Evolutionary conservation across 345 rosid genomes (phyloP), one percentile per base, ranked within the genome.

Genomic region (Luvunga scandens): DNA sequence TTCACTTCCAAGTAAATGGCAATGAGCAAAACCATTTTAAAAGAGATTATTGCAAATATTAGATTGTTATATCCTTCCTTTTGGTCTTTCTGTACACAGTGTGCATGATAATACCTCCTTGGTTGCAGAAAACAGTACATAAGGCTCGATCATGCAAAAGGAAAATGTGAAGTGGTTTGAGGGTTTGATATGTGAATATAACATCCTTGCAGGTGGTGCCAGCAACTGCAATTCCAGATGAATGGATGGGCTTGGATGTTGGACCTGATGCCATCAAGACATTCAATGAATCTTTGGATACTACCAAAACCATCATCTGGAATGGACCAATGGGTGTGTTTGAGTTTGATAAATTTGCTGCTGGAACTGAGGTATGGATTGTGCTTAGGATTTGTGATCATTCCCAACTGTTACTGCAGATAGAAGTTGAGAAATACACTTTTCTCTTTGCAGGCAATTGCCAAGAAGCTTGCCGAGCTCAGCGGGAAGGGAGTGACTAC

Each of bases 271-370:
- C 94, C 60, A 78, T 89, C 73, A 86, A 88, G 88, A 86, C 92
- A 70, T 95, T 95, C 87, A 82, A 78, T 45, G 89, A 87, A 77
- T 82, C 91, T 66, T 68, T 95, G 80, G 98, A 90, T 71, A 87
- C 89, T 5, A 89, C 98, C 65, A 85, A 94, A 74, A 90, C 98
- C 45, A 69, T 95, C 31, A 95, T 95, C 45, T 95, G 98, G 98
- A 95, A 95, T 81, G 98, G 98, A 85, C 98, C 98, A 4, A 93
- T 93, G 98, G 98, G 98, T 69, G 98, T 95, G 61, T 93, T 95
- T 50, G 98, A 95, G 87, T 88, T 95, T 5, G 95, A 95, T 3
- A 93, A 93, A 84, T 95, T 95, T 78, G 98, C 98, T 2, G 86
- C 67, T 6, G 98, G 98, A 83, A 95, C 98, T 31, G 97, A 89